phyloP scores from a whole-genome alignment of 2,329 filamentous ascomycete genomes.

The Onygena corvina region DNA sequence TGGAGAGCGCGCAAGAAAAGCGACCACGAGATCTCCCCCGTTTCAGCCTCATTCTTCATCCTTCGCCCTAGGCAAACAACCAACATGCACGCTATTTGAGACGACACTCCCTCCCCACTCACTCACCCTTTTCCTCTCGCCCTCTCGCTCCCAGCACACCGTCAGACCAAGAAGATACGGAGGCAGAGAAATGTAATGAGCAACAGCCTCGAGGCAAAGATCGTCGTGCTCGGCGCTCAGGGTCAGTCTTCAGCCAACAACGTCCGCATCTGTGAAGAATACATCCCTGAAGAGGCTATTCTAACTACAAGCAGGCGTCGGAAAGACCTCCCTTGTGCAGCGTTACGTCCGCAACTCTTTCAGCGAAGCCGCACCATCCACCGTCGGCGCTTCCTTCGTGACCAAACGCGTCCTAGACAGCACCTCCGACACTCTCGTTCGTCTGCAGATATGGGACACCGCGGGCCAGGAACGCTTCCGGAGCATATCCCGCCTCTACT shows the following conservation, averaged over 20 bases:
- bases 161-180: too few relatives aligned
- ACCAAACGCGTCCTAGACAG: constrained; percentile 70
- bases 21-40: too few relatives aligned
- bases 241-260: constrained; percentile 26
- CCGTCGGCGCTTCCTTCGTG: constrained; percentile 69
- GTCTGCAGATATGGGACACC: constrained; percentile 95
- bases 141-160: too few relatives aligned
- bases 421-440: constrained; percentile 72
- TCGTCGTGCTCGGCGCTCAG: constrained; percentile 42
- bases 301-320: constrained; percentile 31
- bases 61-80: too few relatives aligned
- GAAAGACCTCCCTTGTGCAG: constrained; percentile 42
- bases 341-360: constrained; percentile 39
- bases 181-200: constrained; percentile 34
- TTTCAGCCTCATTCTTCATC: too few relatives aligned
- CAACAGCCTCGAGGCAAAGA: constrained; percentile 41
- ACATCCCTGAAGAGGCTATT: neutral
- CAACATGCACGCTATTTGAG: too few relatives aligned
- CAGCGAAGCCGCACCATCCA: constrained; percentile 42
- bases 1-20: too few relatives aligned
- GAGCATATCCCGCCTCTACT: constrained; percentile 89
- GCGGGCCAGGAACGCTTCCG: constrained; percentile 92
- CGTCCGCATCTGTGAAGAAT: too few relatives aligned
- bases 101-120: too few relatives aligned
- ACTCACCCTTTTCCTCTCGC: too few relatives aligned